phyloP scores from a whole-genome alignment of 805 yeast species.

The Wickerhamiella dianesei region DNA sequence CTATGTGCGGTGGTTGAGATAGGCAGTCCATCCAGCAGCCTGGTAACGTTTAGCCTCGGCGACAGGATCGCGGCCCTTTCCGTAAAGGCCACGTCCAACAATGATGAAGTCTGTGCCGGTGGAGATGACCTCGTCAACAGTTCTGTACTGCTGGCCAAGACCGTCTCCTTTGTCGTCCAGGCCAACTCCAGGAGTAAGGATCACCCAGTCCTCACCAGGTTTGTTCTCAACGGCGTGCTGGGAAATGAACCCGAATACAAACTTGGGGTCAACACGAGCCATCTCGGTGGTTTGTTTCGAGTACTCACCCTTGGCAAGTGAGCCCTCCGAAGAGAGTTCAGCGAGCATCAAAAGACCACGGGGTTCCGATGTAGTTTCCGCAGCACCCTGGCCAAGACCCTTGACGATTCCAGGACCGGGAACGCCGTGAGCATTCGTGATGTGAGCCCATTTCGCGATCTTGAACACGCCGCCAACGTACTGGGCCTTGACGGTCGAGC shows the following conservation, averaged over 20 bases:
- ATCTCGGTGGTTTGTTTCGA: conserved; percentile 79
- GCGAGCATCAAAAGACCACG: conserved; percentile 91
- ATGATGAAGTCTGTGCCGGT: conserved; percentile 91
- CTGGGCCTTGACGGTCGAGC: conserved; percentile 91
- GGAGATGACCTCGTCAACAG: conserved; percentile 69
- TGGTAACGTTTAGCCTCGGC: conserved; percentile 81
- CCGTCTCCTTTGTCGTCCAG: conserved; percentile 92
- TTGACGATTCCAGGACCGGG: conserved; percentile 88
- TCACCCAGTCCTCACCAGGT: conserved; percentile 76
- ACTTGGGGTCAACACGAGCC: conserved; percentile 72
- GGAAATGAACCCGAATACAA: conserved; percentile 94
- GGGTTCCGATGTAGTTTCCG: conserved; percentile 45
- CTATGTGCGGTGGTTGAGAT: conserved; percentile 28
- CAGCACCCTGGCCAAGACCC: conserved; percentile 72
- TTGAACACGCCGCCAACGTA: conserved; percentile 80
- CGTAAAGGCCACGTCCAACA: conserved; percentile 96
- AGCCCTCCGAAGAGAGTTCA: conserved; percentile 86
- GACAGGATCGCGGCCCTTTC: conserved; percentile 82
- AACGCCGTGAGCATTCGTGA: conserved; percentile 94
- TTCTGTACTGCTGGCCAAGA: conserved; percentile 91
- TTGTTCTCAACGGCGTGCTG: conserved; percentile 66
- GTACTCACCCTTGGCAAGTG: conserved; percentile 85
- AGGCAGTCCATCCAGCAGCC: conserved; percentile 93
- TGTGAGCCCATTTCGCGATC: conserved; percentile 90
- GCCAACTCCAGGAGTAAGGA: conserved; percentile 98